Base-by-base conservation (phyloP, 2,329 filamentous ascomycete species). In the Seiridium cupressi region DNA sequence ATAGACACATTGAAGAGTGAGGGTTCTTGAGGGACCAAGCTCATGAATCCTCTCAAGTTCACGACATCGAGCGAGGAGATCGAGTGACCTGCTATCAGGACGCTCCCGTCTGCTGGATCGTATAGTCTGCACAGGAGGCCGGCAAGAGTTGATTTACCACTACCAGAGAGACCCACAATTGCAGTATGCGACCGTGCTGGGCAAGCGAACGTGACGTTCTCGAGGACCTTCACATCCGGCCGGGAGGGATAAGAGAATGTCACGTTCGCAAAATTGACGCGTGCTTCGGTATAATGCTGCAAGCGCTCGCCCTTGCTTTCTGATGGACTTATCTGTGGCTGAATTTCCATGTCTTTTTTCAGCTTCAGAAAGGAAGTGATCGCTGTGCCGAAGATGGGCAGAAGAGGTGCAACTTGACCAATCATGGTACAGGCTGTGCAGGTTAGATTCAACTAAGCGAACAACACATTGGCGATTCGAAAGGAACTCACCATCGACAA, bases 21-120 rank as follows among this genome's bases (percentile, higher is more conserved):
- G 6, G 90, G 83, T 69, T 93, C 90, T 71, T 93, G 90, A 2
- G 89, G 85, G 0, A 93, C 90, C 0, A 93, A 81, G 0, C 88
- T 88, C 18, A 92, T 79, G 18, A 83, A 75, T 61, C 81, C 81
- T 44, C 90, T 83, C 68, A 92, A 91, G 38, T 49, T 49, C 11
- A 32, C 47, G 11, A 49, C 47, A 5, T 49, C 47, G 47, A 84
- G 63, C 0, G 72, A 65, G 7, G 72, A 75, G 35, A 84, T 70
- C 64, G 79, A 72, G 13, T 68, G 71, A 2, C 79, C 81, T 66
- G 80, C 81, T 3, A 83, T 70, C 0, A 72, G 60, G 5, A 85
- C 75, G 0, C 65, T 69, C 2, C 84, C 84, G 4, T 73, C 71
- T 0, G 72, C 76, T 0, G 83, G 81, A 46, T 85, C 79, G 63